phyloP scores from a whole-genome alignment of 1,284 basidiomycete genomes.

The Austroboletus rostrupii region DNA sequence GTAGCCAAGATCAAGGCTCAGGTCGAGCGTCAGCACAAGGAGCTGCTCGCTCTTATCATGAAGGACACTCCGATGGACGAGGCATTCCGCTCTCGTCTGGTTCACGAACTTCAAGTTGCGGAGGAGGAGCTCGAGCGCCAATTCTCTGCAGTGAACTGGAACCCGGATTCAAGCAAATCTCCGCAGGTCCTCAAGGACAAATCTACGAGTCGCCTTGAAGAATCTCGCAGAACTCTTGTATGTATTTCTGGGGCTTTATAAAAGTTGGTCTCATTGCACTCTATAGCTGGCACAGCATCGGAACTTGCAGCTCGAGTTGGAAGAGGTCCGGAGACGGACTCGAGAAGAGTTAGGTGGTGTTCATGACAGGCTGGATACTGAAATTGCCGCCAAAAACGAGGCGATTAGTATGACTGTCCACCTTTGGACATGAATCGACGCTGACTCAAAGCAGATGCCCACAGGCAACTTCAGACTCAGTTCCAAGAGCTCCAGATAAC shows the following conservation, averaged over 20 bases:
- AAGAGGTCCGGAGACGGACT: constrained; percentile 57
- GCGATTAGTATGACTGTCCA: constrained; percentile 43
- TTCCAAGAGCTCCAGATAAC: constrained; percentile 68
- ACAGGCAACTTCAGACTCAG: constrained; percentile 56
- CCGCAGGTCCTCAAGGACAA: constrained; percentile 61
- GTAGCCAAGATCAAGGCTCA: constrained; percentile 57
- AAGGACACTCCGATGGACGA: constrained; percentile 56
- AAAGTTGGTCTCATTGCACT: neutral
- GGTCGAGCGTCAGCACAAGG: constrained; percentile 65
- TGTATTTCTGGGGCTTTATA: constrained; percentile 14
- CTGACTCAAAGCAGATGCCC: constrained; percentile 41
- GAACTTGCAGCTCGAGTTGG: constrained; percentile 60
- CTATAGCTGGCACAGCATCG: constrained; percentile 63
- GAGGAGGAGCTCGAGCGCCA: constrained; percentile 64
- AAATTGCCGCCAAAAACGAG: constrained; percentile 53
- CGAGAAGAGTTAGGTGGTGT: constrained; percentile 59
- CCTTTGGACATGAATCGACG: neutral
- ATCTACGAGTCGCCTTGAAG: constrained; percentile 63
- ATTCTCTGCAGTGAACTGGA: constrained; percentile 33
- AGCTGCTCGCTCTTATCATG: constrained; percentile 64
- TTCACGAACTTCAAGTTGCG: constrained; percentile 64
- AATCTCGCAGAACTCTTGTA: constrained; percentile 70
- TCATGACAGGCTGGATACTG: constrained; percentile 54
- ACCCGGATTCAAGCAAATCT: constrained; percentile 41
- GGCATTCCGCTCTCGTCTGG: constrained; percentile 59